Percentiles rank a stretch among this genome's conserved stretches.
Conservation (phyloP, 116 monocot species). For the Trichopus zeylanicus region DNA sequence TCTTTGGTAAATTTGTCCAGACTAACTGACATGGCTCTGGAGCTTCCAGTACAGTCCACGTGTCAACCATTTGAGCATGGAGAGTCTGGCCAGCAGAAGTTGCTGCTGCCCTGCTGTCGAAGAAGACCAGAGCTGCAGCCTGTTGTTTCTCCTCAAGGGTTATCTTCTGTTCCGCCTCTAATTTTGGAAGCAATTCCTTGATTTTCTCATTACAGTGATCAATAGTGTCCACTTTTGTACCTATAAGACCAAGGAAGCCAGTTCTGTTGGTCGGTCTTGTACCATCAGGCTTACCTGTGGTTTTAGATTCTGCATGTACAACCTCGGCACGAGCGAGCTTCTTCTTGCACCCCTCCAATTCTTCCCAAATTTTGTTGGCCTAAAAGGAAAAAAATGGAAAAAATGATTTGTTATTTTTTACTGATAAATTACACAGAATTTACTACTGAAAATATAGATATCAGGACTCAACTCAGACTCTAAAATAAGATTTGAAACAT, state of each 20-base stretch:
- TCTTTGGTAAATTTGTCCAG: conserved; percentile 73
- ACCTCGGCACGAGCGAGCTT: conserved; percentile 72
- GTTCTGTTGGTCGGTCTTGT: conserved; percentile 55
- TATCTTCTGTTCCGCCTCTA: conserved; percentile 71
- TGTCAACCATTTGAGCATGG: conserved; percentile 58
- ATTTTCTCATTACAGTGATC: conserved; percentile 70
- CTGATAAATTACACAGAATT: not conserved
- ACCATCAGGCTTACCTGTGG: conserved; percentile 56
- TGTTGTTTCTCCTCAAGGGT: conserved; percentile 59
- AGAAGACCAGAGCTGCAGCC: conserved; percentile 66
- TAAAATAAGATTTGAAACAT: too few relatives aligned
- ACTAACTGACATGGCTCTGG: conserved; percentile 77
- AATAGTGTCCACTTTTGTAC: conserved; percentile 77
- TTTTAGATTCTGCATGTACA: conserved; percentile 63
- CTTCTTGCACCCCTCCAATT: conserved; percentile 58
- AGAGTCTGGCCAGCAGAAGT: conserved; percentile 72
- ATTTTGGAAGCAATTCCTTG: conserved; percentile 54
- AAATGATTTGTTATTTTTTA: not conserved
- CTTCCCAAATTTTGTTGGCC: conserved; percentile 76
- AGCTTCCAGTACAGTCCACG: conserved; percentile 78
- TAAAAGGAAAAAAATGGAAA: conserved; percentile 14
- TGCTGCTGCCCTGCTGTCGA: conserved; percentile 59
- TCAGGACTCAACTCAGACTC: not conserved
- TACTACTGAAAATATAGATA: too few relatives aligned
- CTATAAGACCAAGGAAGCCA: conserved; percentile 75